Percentiles rank a stretch among this genome's conserved stretches.
Evolutionary conservation across 1,139 yeast genomes (phyloP).

Genomic region (Kazachstania sp.): DNA sequence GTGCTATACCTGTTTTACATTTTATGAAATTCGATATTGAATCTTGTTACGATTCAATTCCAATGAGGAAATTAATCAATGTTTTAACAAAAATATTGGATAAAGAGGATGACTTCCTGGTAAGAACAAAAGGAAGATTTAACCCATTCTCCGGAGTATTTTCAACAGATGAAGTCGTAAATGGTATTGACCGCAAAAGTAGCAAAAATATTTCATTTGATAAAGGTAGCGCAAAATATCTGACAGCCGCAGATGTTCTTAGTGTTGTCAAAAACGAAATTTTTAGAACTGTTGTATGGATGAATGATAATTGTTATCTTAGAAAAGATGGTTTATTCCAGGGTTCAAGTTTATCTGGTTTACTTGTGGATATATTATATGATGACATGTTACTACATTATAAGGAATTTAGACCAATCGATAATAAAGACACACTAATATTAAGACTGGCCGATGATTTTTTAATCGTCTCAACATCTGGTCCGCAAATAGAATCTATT

Average conservation of each 20-base stretch:
- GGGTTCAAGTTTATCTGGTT: slow-evolving; percentile 72
- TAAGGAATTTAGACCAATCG: slow-evolving; percentile 30
- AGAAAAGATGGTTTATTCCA: slow-evolving; percentile 73
- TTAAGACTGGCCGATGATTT: slow-evolving; percentile 83
- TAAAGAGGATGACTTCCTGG: slow-evolving; percentile 15
- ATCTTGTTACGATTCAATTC: slow-evolving; percentile 72
- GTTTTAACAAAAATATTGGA: slow-evolving; percentile 17
- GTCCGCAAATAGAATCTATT: slow-evolving; percentile 21
- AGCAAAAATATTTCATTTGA: slow-evolving; percentile 17
- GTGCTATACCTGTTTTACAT: slow-evolving; percentile 36
- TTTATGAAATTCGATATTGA: slow-evolving; percentile 69
- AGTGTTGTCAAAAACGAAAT: slow-evolving; percentile 36
- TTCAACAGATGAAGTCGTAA: slow-evolving; percentile 14
- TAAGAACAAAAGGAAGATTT: slow-evolving; percentile 16
- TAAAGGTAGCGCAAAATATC: slow-evolving; percentile 15
- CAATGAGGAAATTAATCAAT: slow-evolving; percentile 40
- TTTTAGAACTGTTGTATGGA: slow-evolving; percentile 33
- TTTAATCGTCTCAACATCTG: slow-evolving; percentile 48
- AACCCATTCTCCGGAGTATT: slow-evolving; percentile 15
- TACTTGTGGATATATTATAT: slow-evolving; percentile 68
- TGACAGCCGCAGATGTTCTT: slow-evolving; percentile 30
- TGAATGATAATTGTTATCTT: slow-evolving; percentile 32
- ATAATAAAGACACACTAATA: slow-evolving; percentile 33
- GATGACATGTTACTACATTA: slow-evolving; percentile 49
- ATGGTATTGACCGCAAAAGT: slow-evolving; percentile 12